Percentiles rank a stretch among this genome's conserved stretches.
Evolutionary conservation across 768 basidiomycete species (phyloP).

Genomic region (Xerocomus spinulosus): DNA sequence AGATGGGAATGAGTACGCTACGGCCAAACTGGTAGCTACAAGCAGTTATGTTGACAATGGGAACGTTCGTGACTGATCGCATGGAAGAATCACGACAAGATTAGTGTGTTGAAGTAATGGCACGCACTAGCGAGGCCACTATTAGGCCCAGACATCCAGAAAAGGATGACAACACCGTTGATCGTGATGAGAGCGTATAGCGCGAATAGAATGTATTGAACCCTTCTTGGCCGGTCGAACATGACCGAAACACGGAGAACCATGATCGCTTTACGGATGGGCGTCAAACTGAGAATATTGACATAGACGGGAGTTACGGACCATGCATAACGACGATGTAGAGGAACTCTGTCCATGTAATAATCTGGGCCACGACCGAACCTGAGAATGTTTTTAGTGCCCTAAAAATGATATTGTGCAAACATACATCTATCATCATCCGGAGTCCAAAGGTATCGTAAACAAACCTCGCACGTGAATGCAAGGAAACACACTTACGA

Average conservation of each 20-base stretch:
- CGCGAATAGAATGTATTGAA: not conserved
- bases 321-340: constrained; percentile 1
- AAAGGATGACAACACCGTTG: no score
- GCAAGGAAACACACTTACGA: not conserved
- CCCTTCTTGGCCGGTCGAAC: constrained; percentile 1
- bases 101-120: no score
- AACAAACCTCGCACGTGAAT: not conserved
- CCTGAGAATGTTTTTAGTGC: not conserved
- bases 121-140: no score
- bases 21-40: no score
- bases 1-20: no score
- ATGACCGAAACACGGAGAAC: constrained; percentile 13
- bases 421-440: constrained; percentile 3
- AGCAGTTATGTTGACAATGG: no score
- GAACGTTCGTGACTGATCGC: no score
- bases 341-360: not conserved
- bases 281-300: no score
- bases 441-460: not conserved
- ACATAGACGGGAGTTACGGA: not conserved
- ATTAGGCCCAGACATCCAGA: no score
- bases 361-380: not conserved
- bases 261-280: not conserved
- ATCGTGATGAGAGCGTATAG: not conserved
- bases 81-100: no score
- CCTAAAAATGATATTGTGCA: not conserved